Evolutionary conservation across 768 basidiomycete genomes (phyloP), one percentile per base, ranked within the genome.

Genomic region (Boletus pseudopeckii): DNA sequence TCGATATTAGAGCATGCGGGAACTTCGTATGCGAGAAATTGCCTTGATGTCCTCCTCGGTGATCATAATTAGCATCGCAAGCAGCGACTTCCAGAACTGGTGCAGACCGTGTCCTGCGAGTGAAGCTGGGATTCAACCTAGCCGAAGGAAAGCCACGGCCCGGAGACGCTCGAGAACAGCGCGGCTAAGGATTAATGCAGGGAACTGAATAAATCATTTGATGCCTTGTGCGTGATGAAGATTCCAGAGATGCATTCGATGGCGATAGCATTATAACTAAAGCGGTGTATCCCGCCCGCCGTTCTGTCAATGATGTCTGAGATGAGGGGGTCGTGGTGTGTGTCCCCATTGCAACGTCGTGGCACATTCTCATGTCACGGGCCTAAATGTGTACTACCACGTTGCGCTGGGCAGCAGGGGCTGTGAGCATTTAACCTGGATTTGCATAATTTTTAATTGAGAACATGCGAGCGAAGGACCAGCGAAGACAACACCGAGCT

Each of bases 341-440:
- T 37, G 30, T 32, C 9, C 51, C 40, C 38, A 41, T 52, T 54
- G 53, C 48, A 56, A 48, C 60, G 48, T 57, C 47, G 56, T 55
- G 49, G 61, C 58, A 41, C 36, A 32, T 67, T 67, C 65, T 65
- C 66, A 63, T 62, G 63, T 50, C 58, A 59, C 32, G 38, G 54
- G 45, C 43, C 39, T 10, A 52, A 47, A 52, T 32, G 52, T 48
- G 30, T 32, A 52, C 52, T 32, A 52, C 52, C 57, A 60, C 63
- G 64, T 57, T 64, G 57, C 14, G 33, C 15, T 45, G 51, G 10
- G 52, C 37, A 22, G n/a, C 49, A 45, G 50, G 30, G 54, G 55
- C 65, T 64, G 65, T 62, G 64, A 36, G 9, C 48, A 47, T 42
- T 52, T 48, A n/a, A 11, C 42, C 55, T 44, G 37, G 49, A 56